phyloP scores from a whole-genome alignment of 768 basidiomycete species.

The Cystofilobasidium ferigula region DNA sequence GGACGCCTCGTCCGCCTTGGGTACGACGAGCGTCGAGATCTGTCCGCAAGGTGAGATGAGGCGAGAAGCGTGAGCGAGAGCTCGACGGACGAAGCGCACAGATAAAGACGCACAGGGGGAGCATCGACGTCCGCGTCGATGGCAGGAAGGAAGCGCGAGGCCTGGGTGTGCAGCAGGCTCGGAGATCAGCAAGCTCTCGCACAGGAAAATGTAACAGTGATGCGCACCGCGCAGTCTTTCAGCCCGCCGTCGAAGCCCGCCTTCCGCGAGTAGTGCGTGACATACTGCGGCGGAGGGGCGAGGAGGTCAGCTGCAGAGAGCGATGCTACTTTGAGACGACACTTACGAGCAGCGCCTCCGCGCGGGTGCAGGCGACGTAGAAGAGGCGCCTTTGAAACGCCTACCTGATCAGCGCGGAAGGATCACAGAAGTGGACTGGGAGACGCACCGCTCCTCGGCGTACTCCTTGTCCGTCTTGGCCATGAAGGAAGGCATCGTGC shows the following conservation, averaged over 20 bases:
- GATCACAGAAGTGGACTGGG: background rate
- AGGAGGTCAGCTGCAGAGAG: background rate
- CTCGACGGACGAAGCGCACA: background rate
- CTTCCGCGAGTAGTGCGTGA: background rate
- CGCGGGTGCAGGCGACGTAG: conserved; percentile 21
- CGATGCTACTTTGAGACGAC: background rate
- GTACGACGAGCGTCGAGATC: background rate
- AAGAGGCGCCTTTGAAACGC: conserved; percentile 2
- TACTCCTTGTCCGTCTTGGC: conserved; percentile 49
- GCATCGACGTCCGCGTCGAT: no score
- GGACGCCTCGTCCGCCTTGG: background rate
- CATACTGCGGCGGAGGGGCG: background rate
- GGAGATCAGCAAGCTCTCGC: background rate
- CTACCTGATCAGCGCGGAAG: background rate
- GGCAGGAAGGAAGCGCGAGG: background rate
- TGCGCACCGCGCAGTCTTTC: background rate
- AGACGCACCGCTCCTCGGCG: conserved; percentile 63
- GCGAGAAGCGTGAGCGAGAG: background rate
- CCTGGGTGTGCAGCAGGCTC: background rate
- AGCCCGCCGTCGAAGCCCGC: background rate
- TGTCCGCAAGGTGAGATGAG: background rate
- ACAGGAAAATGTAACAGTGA: background rate
- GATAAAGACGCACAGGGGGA: no score
- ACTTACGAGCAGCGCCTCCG: conserved; percentile 6
- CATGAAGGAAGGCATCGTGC: conserved; percentile 67